Conservation (phyloP, 1,284 basidiomycete species). For the Microbotryum violaceum region DNA sequence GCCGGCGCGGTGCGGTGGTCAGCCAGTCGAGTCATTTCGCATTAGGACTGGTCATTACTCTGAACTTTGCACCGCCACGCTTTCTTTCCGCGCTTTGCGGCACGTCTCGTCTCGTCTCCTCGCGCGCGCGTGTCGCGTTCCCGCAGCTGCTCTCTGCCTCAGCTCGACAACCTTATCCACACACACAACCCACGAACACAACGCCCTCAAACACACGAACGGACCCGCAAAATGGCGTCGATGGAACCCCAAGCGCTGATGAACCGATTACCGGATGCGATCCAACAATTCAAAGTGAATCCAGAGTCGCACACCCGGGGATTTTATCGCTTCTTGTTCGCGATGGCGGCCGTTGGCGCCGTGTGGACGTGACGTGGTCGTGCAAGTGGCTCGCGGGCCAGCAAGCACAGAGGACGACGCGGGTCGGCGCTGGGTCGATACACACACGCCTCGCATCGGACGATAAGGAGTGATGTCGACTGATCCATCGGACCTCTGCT, state of each 20-base stretch:
- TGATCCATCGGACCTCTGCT: neutral
- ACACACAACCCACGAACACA: neutral
- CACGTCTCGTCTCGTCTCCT: neutral
- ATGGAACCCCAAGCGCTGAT: slow-evolving; percentile 11
- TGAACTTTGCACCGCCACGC: too few relatives aligned
- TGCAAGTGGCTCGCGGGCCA: too few relatives aligned
- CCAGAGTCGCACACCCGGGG: neutral
- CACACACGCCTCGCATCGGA: too few relatives aligned
- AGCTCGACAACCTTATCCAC: neutral
- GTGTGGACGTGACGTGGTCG: neutral
- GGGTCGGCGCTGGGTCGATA: too few relatives aligned
- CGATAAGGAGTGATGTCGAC: neutral
- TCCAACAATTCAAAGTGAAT: slow-evolving; percentile 4
- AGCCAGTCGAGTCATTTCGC: too few relatives aligned
- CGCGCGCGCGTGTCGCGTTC: neutral
- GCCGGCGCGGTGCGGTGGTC: too few relatives aligned
- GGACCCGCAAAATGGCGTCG: neutral
- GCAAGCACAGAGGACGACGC: too few relatives aligned
- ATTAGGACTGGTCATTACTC: too few relatives aligned
- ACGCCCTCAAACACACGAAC: neutral
- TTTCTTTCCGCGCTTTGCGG: too few relatives aligned
- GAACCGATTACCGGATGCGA: slow-evolving; percentile 3
- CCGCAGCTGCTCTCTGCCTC: too few relatives aligned
- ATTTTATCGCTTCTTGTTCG: neutral
- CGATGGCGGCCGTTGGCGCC: neutral